These are phyloP conservation scores for Plantago ovata DNA, from an alignment of 257 asterid species.

Conservation along the genomic window DNA sequence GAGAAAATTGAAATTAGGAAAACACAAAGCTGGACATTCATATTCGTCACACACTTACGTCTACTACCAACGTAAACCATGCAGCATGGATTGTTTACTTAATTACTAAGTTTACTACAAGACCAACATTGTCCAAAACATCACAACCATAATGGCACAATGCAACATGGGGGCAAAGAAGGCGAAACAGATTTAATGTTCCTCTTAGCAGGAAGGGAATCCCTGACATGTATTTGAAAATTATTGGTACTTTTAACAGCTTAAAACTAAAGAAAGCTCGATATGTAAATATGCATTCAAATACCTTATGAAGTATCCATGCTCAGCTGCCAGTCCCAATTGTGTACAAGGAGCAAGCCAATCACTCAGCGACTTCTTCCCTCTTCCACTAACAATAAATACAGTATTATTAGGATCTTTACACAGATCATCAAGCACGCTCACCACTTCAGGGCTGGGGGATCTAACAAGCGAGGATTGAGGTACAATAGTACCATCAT, in stretches of 20 bases:
- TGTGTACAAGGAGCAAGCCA: conserved; percentile 80
- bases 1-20: neutral
- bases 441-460: conserved; percentile 64
- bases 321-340: conserved; percentile 87
- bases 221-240: no score
- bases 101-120: no score
- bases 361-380: conserved; percentile 53
- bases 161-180: no score
- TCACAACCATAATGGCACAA: no score
- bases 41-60: neutral
- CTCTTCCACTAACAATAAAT: conserved; percentile 87
- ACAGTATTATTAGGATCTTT: conserved; percentile 74
- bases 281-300: neutral
- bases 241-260: neutral
- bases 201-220: no score
- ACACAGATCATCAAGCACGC: conserved; percentile 53
- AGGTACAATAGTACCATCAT: conserved; percentile 90
- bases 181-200: no score
- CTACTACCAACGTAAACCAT: no score
- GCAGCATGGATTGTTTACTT: no score
- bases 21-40: neutral
- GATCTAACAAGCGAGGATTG: conserved; percentile 56
- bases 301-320: conserved; percentile 80
- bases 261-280: neutral
- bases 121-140: no score